These are phyloP conservation scores for Phoma sp. DNA, from an alignment of 2,329 filamentous ascomycete genomes.

Conservation along the genomic window DNA sequence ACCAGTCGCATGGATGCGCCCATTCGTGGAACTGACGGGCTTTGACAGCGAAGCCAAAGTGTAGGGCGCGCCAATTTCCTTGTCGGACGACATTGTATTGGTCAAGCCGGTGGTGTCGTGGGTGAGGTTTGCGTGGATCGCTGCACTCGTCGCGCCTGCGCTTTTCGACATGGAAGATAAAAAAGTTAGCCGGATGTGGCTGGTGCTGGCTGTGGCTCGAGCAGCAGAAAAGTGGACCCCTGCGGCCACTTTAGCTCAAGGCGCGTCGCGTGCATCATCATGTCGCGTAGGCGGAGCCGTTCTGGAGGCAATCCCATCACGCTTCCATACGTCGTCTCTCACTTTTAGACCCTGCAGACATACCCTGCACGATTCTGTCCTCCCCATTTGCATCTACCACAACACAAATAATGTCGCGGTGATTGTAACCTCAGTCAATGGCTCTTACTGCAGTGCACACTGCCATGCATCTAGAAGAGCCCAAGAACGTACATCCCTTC, in stretches of 20 bases:
- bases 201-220: neutral
- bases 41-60: slow-evolving; percentile 53
- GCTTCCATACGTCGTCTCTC: neutral
- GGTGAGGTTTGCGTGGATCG: slow-evolving; percentile 32
- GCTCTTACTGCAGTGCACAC: slow-evolving; percentile 44
- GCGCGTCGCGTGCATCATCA: slow-evolving; percentile 21
- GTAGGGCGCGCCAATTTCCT: slow-evolving; percentile 48
- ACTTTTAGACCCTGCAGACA: neutral
- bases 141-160: slow-evolving; percentile 23
- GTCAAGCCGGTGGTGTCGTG: slow-evolving; percentile 29
- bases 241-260: slow-evolving; percentile 14
- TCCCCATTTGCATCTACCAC: too few species aligned
- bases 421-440: slow-evolving; percentile 35
- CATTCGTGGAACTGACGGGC: slow-evolving; percentile 50
- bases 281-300: slow-evolving; percentile 4
- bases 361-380: neutral
- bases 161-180: slow-evolving; percentile 4
- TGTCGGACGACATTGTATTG: slow-evolving; percentile 45
- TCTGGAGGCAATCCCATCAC: neutral
- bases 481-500: slow-evolving; percentile 48
- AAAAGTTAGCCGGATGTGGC: neutral
- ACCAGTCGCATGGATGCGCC: slow-evolving; percentile 50
- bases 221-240: neutral
- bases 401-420: slow-evolving; percentile 3
- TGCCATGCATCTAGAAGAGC: slow-evolving; percentile 48